Evolutionary conservation across 2,329 filamentous ascomycete genomes (phyloP), one percentile per base, ranked within the genome.

Genomic region (Monosporascus sp.): DNA sequence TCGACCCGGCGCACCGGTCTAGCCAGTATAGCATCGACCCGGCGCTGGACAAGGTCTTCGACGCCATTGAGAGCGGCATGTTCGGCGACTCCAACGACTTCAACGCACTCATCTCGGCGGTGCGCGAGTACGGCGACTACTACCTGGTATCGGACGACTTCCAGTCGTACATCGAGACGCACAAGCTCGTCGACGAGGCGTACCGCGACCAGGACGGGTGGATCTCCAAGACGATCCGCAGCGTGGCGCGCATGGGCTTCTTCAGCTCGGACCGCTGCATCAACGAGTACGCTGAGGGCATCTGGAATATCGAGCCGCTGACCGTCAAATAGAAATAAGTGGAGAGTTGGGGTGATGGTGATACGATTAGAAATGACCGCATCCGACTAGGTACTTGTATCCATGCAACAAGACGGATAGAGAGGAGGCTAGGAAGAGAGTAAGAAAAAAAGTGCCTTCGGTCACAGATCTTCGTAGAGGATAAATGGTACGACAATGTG

Each of bases 91-190:
- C 86, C 1, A 75, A 82, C 50, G 81, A 89, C 65, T 99, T 97
- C 72, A 78, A 81, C n/a, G 88, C 89, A 31, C 80, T 99, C 59
- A 82, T 96, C 60, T 83, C 87, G 59, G 88, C 90, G 9, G 92
- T 99, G 59, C 85, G 88, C 58, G 88, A 96, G 56, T 94, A 97
- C 60, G 92, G 94, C 39, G 94, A 99, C 71, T 97, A 95, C 77
- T 99, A 99, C 72, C 83, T 99, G 31, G 92, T 97, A 48, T 96
- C 90, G 39, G 94, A 99, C 67, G 94, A 99, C 72, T 99, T 99
- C 81, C 85, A 90, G 74, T 93, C 88, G 68, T 99, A 99, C 75
- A 78, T 96, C 63, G 85, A 93, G 72, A 96, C 94, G 7, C 94
- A 99, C 59, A 80, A 84, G 54, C 80, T 97, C 52, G 92, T 99